Percentiles rank a stretch among this genome's conserved stretches.
Conservation (phyloP, 306 rosid genomes). For the Cyclanthera cordifolia region DNA sequence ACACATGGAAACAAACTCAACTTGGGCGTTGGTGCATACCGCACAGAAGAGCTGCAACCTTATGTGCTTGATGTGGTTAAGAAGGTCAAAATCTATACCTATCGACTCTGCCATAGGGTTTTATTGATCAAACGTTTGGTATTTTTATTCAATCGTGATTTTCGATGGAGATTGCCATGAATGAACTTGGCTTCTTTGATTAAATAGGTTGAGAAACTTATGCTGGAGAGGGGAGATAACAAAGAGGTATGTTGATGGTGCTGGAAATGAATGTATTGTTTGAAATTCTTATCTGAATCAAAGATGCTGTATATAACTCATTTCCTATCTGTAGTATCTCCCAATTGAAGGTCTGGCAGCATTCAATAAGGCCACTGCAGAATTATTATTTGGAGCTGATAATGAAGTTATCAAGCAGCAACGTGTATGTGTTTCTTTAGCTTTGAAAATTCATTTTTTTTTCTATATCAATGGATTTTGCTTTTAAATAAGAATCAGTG, state of each 20-base stretch:
- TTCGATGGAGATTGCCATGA: background rate
- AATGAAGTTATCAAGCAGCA: conserved; percentile 65
- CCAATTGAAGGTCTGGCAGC: conserved; percentile 98
- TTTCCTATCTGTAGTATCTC: conserved; percentile 49
- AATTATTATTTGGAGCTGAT: conserved; percentile 78
- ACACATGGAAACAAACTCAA: conserved; percentile 59
- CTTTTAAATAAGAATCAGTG: background rate
- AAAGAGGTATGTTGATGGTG: conserved; percentile 57
- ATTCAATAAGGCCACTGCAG: conserved; percentile 85
- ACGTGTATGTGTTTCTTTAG: conserved; percentile 32
- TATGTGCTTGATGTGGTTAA: conserved; percentile 88
- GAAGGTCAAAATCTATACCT: conserved; percentile 38
- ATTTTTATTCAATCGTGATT: background rate
- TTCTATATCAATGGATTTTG: background rate
- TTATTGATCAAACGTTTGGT: background rate
- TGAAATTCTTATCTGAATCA: conserved; percentile 4
- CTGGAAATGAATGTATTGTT: conserved; percentile 14
- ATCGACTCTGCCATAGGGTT: conserved; percentile 7
- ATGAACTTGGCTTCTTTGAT: background rate
- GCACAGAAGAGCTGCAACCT: conserved; percentile 81
- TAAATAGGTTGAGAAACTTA: conserved; percentile 73
- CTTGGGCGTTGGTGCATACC: conserved; percentile 94
- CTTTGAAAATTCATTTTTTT: background rate
- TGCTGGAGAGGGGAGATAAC: conserved; percentile 81
- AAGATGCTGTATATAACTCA: conserved; percentile 21